Percentiles rank a stretch among this genome's conserved stretches.
Evolutionary conservation across 2,329 filamentous ascomycete genomes (phyloP).

Genomic region (Fusarium albidum): DNA sequence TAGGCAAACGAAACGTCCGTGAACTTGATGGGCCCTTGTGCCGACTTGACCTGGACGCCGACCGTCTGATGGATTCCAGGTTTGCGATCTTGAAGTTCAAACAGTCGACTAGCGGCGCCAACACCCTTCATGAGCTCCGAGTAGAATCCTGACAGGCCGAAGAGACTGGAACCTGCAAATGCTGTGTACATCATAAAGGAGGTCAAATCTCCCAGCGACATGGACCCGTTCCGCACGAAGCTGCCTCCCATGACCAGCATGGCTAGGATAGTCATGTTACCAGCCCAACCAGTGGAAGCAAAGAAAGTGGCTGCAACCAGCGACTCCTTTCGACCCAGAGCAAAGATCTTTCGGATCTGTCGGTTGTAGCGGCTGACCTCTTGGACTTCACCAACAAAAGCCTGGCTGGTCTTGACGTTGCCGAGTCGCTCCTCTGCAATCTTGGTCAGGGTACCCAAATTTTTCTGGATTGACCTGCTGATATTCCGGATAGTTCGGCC

Average conservation of each 20-base stretch:
- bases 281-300: constrained; percentile 83
- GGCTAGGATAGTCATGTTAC: constrained; percentile 94
- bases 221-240: constrained; percentile 85
- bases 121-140: constrained; percentile 99
- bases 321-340: constrained; percentile 85
- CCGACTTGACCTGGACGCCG: constrained; percentile 80
- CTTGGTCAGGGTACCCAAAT: constrained; percentile 90
- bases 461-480: constrained; percentile 92
- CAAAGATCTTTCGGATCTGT: constrained; percentile 91
- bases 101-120: constrained; percentile 93
- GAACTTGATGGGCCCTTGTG: constrained; percentile 89
- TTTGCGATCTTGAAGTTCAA: constrained; percentile 91
- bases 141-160: constrained; percentile 95
- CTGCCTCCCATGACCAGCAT: constrained; percentile 90
- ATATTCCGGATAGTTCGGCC: constrained; percentile 88
- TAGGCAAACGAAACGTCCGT: constrained; percentile 88
- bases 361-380: constrained; percentile 92
- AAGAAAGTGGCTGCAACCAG: constrained; percentile 93
- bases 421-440: constrained; percentile 98
- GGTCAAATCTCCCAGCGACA: constrained; percentile 90
- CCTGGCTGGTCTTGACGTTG: constrained; percentile 95
- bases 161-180: constrained; percentile 84
- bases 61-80: constrained; percentile 88
- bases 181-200: constrained; percentile 99
- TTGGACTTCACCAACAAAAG: constrained; percentile 91